Base-by-base conservation (phyloP, 2,329 filamentous ascomycete species). In the Chrysosporium queenslandicum region DNA sequence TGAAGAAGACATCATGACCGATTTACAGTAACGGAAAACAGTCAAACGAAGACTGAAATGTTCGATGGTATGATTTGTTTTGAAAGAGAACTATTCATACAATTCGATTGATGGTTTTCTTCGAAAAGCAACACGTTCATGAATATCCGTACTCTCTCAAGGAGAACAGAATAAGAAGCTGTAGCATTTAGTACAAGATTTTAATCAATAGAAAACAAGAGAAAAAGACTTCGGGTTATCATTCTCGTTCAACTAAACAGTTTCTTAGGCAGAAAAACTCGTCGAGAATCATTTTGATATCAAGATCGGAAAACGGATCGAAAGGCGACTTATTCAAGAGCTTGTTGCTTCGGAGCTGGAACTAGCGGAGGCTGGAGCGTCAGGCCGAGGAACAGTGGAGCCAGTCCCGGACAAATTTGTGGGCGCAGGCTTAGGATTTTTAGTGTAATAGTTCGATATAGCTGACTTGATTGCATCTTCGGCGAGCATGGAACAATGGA, bases 381-480 rank as follows among this genome's bases (percentile, higher is more conserved):
- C 78, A 55, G 81, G 75, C 69, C 79, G 79, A 45, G 86, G 82
- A 63, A 90, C 76, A 61, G 82, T 75, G 47, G 81, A 78, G 51
- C 76, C 80, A 23, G 85, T 90, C 60, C 87, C 87, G 52, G 84
- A 82, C 9, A 95, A 78, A 65, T 90, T 81, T 36, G 88, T 94
- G 53, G 76, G 66, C 63, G 80, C 79, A 32, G 81, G 81, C 57
- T 85, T 82, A 54, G 87, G 87, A 73, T 94, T 92, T 78, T 94
- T 92, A 65, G 82, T 86, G 74, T 91, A 87, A 75, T 92, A 94
- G 70, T 94, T 87, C 58, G 81, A 84, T 65, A 94, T 92, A 60
- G 88, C 88, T 34, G 86, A 88, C 72, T 92, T 92, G 78, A 94
- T 94, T 58, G 87, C 88, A 66, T 94, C 87, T 69, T 94, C 88